Percentiles rank a stretch among this genome's conserved stretches.
Conservation (phyloP, 2,329 filamentous ascomycete genomes). For the Lojkania enalia region DNA sequence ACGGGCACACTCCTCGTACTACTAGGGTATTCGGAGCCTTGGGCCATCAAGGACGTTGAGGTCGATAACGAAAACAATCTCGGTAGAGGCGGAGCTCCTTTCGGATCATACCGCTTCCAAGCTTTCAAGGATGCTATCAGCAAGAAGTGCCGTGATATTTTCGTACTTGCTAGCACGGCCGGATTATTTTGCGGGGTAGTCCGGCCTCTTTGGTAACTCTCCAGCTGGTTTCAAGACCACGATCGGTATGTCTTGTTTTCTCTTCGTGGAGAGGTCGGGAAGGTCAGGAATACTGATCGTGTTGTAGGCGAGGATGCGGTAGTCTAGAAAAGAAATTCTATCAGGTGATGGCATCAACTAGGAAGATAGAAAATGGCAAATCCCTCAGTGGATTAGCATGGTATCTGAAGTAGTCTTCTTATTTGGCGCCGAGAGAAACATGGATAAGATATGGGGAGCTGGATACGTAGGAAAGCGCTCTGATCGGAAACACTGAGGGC, state of each 20-base stretch:
- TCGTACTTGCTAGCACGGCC: slow-evolving; percentile 37
- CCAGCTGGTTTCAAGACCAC: slow-evolving; percentile 11
- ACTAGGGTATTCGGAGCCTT: slow-evolving; percentile 44
- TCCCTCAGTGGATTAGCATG: slow-evolving; percentile 54
- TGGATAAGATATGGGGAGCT: slow-evolving; percentile 59
- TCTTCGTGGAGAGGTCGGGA: too few relatives aligned
- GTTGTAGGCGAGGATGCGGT: slow-evolving; percentile 7
- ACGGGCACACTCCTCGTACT: slow-evolving; percentile 40
- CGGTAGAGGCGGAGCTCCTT: slow-evolving; percentile 31
- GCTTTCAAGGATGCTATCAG: slow-evolving; percentile 41
- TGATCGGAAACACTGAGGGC: too few relatives aligned
- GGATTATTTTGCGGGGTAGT: slow-evolving; percentile 21
- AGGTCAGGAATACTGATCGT: not conserved
- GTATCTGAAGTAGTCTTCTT: slow-evolving; percentile 68
- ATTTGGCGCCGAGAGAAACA: slow-evolving; percentile 67
- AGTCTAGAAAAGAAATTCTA: slow-evolving; percentile 6
- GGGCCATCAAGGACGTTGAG: slow-evolving; percentile 44
- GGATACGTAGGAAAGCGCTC: slow-evolving; percentile 51
- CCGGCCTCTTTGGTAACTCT: slow-evolving; percentile 13
- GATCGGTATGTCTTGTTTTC: slow-evolving; percentile 6
- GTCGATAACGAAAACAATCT: slow-evolving; percentile 47
- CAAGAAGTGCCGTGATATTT: slow-evolving; percentile 39
- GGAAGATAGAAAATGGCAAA: slow-evolving; percentile 29
- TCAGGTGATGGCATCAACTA: slow-evolving; percentile 20
- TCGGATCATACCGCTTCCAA: slow-evolving; percentile 38